These are phyloP conservation scores for Pittosporum tobira DNA, from an alignment of 129 eudicot genomes.

Conservation along the genomic window DNA sequence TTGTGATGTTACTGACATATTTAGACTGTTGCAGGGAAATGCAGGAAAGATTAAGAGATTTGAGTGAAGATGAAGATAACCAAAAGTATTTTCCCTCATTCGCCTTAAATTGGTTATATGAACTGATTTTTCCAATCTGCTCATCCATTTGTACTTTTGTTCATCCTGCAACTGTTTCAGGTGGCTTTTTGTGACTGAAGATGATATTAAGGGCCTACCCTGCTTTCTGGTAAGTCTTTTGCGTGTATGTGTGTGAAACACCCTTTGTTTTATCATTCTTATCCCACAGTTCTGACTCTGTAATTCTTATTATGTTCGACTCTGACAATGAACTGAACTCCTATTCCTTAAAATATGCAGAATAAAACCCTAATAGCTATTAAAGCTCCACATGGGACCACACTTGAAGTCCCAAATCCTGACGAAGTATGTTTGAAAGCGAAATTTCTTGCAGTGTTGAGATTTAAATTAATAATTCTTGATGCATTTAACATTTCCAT, in stretches of 20 bases:
- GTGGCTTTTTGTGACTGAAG: constrained; percentile 98
- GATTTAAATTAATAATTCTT: constrained; percentile 7
- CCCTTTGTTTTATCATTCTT: neutral
- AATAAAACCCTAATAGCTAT: constrained; percentile 94
- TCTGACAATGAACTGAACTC: neutral
- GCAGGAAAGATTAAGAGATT: constrained; percentile 80
- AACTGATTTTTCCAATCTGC: neutral
- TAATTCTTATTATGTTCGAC: neutral
- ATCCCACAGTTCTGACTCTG: neutral
- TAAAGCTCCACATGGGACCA: constrained; percentile 99
- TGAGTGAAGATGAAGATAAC: constrained; percentile 78
- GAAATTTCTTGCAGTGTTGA: neutral
- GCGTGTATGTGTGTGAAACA: neutral
- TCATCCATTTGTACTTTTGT: constrained; percentile 2
- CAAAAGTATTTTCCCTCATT: constrained; percentile 45
- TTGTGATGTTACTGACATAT: constrained; percentile 18
- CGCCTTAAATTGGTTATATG: neutral
- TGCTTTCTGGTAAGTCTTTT: constrained; percentile 66
- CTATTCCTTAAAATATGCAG: constrained; percentile 32
- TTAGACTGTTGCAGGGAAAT: constrained; percentile 53
- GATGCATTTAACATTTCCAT: constrained; percentile 6
- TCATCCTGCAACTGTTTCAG: constrained; percentile 25
- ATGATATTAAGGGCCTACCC: constrained; percentile 80
- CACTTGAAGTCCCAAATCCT: constrained; percentile 98
- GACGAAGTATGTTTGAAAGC: constrained; percentile 63